These are phyloP conservation scores for Casaregolazyma suthepensis DNA, from an alignment of 1,139 yeast species.

Conservation along the genomic window DNA sequence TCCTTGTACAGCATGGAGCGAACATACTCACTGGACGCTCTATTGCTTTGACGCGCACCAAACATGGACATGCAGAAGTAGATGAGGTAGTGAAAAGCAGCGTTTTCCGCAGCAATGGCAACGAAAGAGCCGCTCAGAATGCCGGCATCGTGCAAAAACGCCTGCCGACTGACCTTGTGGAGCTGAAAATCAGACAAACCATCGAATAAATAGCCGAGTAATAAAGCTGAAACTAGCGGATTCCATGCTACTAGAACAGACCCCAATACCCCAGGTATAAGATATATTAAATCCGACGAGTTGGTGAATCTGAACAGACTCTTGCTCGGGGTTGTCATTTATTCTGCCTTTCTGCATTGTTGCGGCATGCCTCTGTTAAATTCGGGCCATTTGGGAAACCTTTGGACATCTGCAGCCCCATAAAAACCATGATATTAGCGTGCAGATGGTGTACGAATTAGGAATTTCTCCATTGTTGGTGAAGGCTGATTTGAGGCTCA, in stretches of 20 bases:
- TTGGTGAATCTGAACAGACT: constrained; percentile 7
- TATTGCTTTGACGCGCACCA: constrained; percentile 64
- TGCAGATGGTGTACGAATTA: neutral
- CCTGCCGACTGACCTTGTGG: neutral
- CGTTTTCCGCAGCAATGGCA: constrained; percentile 3
- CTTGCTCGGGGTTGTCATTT: neutral
- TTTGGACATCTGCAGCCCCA: neutral
- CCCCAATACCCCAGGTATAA: neutral
- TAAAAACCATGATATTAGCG: neutral
- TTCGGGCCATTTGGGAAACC: neutral
- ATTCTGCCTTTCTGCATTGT: neutral
- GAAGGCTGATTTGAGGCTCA: neutral
- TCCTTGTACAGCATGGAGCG: constrained; percentile 25
- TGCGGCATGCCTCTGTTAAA: neutral
- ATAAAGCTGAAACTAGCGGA: constrained; percentile 2
- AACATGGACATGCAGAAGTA: constrained; percentile 28
- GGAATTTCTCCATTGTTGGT: neutral
- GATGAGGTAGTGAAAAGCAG: constrained; percentile 42
- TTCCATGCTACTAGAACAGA: neutral
- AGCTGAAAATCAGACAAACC: neutral
- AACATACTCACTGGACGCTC: constrained; percentile 47
- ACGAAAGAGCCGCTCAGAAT: neutral
- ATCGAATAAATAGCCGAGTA: constrained; percentile 1
- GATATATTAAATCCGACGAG: constrained; percentile 3
- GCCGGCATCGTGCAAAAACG: neutral